phyloP scores from a whole-genome alignment of 345 rosid species.

The Brassica incana region DNA sequence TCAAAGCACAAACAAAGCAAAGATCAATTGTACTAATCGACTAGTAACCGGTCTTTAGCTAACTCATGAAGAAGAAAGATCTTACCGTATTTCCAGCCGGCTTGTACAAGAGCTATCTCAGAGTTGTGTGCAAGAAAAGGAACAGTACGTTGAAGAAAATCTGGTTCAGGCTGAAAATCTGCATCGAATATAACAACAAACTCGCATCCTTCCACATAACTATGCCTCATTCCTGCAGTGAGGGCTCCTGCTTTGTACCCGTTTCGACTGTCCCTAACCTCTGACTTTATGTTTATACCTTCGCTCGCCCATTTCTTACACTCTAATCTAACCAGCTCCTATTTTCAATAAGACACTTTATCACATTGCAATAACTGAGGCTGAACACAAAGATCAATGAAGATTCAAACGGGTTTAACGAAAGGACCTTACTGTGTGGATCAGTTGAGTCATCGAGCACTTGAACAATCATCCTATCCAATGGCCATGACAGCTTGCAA shows the following conservation, averaged over 20 bases:
- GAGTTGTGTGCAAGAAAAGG: constrained; percentile 73
- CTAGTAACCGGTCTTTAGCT: background rate
- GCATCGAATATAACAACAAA: constrained; percentile 86
- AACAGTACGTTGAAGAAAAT: constrained; percentile 69
- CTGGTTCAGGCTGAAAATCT: constrained; percentile 83
- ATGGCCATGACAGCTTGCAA: constrained; percentile 86
- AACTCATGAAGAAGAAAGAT: background rate
- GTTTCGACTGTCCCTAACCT: constrained; percentile 63
- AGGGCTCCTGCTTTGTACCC: constrained; percentile 87
- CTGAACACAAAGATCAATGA: background rate
- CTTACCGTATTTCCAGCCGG: constrained; percentile 91
- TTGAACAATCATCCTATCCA: constrained; percentile 77
- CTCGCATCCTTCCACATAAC: constrained; percentile 74
- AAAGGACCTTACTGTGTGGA: constrained; percentile 40
- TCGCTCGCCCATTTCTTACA: constrained; percentile 74
- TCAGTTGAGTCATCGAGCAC: constrained; percentile 91
- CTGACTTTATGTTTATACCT: constrained; percentile 68
- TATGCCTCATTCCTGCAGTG: constrained; percentile 73
- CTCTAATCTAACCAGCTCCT: constrained; percentile 70
- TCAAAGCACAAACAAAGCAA: background rate
- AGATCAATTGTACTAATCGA: background rate
- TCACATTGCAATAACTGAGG: constrained; percentile 1
- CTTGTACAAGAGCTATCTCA: constrained; percentile 73
- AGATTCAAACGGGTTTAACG: background rate
- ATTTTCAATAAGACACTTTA: background rate